Percentiles rank a stretch among this genome's conserved stretches.
Conservation (phyloP, 306 rosid genomes). For the Boehmeria nivea region DNA sequence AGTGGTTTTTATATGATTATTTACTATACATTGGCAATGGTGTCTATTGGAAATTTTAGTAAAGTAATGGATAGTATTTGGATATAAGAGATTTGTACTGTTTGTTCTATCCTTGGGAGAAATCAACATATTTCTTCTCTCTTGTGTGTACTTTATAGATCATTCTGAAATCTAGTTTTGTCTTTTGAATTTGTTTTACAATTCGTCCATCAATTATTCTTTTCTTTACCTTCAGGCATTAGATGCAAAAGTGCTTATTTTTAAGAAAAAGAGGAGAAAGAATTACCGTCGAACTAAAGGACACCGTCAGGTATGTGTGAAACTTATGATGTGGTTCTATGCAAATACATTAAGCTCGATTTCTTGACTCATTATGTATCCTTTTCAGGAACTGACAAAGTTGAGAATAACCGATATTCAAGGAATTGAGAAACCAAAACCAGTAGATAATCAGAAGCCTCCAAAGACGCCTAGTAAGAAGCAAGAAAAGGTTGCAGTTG, state of each 20-base stretch:
- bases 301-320: conserved; percentile 69
- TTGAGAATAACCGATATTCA: conserved; percentile 81
- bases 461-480: conserved; percentile 48
- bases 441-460: conserved; percentile 34
- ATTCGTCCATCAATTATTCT: background rate
- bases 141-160: background rate
- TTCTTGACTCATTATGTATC: conserved; percentile 18
- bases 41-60: no score
- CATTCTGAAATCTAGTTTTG: no score
- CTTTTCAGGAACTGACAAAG: conserved; percentile 76
- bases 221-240: conserved; percentile 53
- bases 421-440: conserved; percentile 71
- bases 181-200: conserved; percentile 1
- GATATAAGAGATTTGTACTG: background rate
- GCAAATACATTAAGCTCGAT: conserved; percentile 10
- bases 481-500: conserved; percentile 53
- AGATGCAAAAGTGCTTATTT: conserved; percentile 77
- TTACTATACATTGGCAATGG: no score
- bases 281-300: conserved; percentile 84
- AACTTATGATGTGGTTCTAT: conserved; percentile 12
- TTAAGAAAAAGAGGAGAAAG: conserved; percentile 96
- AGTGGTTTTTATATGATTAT: no score
- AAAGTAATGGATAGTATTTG: background rate
- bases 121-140: background rate
- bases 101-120: background rate